Conservation (phyloP, 2,329 filamentous ascomycete species). For the Monilinia fructicola region DNA sequence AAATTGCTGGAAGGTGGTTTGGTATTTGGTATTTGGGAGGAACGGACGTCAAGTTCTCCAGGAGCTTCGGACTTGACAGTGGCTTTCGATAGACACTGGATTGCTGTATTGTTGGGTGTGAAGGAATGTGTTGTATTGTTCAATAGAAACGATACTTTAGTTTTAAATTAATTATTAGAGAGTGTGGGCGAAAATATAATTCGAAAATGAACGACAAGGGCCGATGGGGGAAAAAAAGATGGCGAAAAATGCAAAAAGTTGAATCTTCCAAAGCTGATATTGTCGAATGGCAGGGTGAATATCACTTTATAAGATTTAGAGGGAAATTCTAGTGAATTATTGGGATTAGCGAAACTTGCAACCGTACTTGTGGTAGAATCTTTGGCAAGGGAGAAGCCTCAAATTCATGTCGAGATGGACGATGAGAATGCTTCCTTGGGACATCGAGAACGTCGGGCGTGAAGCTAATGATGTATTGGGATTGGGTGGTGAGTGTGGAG, state of each 20-base stretch:
- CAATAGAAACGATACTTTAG: constrained; percentile 32
- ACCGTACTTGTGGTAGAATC: constrained; percentile 10
- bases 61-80: constrained; percentile 42
- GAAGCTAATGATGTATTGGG: constrained; percentile 27
- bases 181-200: constrained; percentile 34
- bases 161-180: constrained; percentile 40
- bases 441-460: constrained; percentile 4
- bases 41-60: constrained; percentile 43
- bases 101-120: constrained; percentile 30
- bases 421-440: constrained; percentile 28
- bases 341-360: constrained; percentile 20
- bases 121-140: constrained; percentile 38
- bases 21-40: constrained; percentile 29
- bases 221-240: constrained; percentile 29
- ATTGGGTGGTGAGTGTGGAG: constrained; percentile 26
- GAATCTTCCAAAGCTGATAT: constrained; percentile 27
- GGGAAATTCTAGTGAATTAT: constrained; percentile 20
- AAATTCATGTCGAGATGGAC: constrained; percentile 10
- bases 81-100: constrained; percentile 34
- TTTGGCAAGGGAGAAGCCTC: constrained; percentile 11
- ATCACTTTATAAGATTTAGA: constrained; percentile 22
- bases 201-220: constrained; percentile 39
- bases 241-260: constrained; percentile 27
- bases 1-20: constrained; percentile 18
- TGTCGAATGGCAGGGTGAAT: constrained; percentile 28